Conservation (phyloP, 2,329 filamentous ascomycete species). For the Cordyceps javanica region DNA sequence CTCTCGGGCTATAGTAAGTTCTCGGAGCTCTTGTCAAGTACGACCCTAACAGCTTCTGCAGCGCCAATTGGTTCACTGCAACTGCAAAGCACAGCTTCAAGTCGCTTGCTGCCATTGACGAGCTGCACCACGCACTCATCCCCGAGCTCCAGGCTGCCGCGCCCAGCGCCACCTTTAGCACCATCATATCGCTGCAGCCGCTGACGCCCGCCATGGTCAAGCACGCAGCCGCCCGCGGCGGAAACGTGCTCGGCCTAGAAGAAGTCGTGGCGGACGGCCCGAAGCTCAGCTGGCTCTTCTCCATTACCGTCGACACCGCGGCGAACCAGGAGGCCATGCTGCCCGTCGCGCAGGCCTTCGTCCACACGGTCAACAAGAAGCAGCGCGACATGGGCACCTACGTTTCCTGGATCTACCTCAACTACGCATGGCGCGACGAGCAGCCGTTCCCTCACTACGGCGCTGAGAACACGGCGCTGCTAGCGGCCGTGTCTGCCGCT, state of each 20-base stretch:
- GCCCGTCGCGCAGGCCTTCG: slow-evolving; percentile 21
- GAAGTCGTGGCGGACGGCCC: slow-evolving; percentile 29
- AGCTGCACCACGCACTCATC: slow-evolving; percentile 23
- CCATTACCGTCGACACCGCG: slow-evolving; percentile 33
- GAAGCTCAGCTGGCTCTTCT: slow-evolving; percentile 30
- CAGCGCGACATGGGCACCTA: slow-evolving; percentile 23
- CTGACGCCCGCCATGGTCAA: slow-evolving; percentile 23
- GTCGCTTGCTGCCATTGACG: slow-evolving; percentile 26
- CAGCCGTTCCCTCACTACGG: slow-evolving; percentile 33
- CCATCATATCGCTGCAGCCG: slow-evolving; percentile 28
- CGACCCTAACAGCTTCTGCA: background rate
- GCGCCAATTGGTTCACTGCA: slow-evolving; percentile 28
- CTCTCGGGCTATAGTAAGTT: slow-evolving; percentile 23
- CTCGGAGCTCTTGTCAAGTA: background rate
- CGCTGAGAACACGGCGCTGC: slow-evolving; percentile 24
- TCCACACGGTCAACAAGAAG: slow-evolving; percentile 20
- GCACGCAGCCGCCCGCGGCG: slow-evolving; percentile 20
- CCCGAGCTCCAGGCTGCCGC: slow-evolving; percentile 22
- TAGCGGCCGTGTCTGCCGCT: slow-evolving; percentile 23
- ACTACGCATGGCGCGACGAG: slow-evolving; percentile 36
- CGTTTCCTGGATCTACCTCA: slow-evolving; percentile 34
- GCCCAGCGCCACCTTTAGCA: slow-evolving; percentile 20
- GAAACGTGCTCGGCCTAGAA: slow-evolving; percentile 28
- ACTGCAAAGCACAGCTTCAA: slow-evolving; percentile 22
- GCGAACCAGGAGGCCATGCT: slow-evolving; percentile 28